phyloP scores from a whole-genome alignment of 202 grass and related monocot genomes.

The Brachypodium distachyon region DNA sequence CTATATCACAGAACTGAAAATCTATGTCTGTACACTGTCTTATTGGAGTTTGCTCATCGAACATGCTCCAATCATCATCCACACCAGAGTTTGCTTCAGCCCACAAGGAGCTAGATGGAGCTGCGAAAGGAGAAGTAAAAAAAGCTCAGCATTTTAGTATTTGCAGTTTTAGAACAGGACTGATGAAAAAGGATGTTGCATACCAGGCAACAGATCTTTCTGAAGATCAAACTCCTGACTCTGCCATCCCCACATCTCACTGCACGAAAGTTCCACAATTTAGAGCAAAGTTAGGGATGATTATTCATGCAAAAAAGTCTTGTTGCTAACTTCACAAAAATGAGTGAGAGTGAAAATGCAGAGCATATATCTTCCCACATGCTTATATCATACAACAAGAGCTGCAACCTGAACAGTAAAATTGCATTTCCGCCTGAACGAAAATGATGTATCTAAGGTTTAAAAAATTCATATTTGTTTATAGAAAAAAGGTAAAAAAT shows the following conservation, averaged over 20 bases:
- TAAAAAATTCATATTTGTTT: background rate
- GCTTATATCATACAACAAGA: background rate
- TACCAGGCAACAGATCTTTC: slow-evolving; percentile 51
- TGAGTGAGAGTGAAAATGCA: background rate
- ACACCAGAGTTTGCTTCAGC: slow-evolving; percentile 33
- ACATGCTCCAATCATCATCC: slow-evolving; percentile 47
- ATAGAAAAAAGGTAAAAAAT: background rate
- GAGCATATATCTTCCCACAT: background rate
- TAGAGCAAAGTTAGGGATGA: background rate
- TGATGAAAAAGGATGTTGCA: background rate
- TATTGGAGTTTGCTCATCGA: slow-evolving; percentile 86
- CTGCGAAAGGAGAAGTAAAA: slow-evolving; percentile 29
- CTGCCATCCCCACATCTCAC: slow-evolving; percentile 63
- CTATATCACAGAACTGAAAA: slow-evolving; percentile 48
- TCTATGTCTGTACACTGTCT: slow-evolving; percentile 79
- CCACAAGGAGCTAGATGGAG: slow-evolving; percentile 54
- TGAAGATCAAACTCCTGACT: slow-evolving; percentile 49
- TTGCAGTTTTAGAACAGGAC: background rate
- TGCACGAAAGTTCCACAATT: slow-evolving; percentile 25
- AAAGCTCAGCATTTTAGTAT: background rate
- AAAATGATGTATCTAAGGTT: background rate
- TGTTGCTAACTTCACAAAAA: background rate
- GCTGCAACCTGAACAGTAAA: background rate
- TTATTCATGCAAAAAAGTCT: background rate
- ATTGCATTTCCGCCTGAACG: background rate